These are phyloP conservation scores for Backusella mclennaniae DNA, from an alignment of 192 early-diverging fungal species.

Conservation along the genomic window DNA sequence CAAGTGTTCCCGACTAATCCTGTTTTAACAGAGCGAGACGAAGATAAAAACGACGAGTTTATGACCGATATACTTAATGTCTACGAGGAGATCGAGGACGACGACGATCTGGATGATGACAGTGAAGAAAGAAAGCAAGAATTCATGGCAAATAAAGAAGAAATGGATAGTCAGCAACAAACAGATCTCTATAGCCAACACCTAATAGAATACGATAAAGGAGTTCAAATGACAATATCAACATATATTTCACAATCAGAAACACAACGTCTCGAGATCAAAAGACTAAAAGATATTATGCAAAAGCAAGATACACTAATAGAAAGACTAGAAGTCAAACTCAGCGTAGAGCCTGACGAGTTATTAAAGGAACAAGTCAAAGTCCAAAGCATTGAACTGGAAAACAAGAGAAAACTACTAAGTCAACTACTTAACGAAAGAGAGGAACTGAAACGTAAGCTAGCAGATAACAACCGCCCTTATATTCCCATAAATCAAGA, in stretches of 20 bases:
- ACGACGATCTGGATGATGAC: neutral
- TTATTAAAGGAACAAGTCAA: slow-evolving; percentile 24
- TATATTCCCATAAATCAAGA: slow-evolving; percentile 5
- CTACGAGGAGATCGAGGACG: slow-evolving; percentile 9
- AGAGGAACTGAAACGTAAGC: neutral
- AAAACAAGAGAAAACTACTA: slow-evolving; percentile 26
- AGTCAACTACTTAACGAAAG: slow-evolving; percentile 26
- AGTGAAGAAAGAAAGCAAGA: neutral
- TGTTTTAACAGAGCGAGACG: neutral
- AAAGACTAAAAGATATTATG: slow-evolving; percentile 9
- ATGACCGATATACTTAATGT: slow-evolving; percentile 20
- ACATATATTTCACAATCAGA: slow-evolving; percentile 27
- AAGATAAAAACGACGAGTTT: slow-evolving; percentile 10
- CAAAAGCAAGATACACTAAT: slow-evolving; percentile 30
- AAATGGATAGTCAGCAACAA: neutral
- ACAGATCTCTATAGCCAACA: neutral
- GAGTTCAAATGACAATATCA: slow-evolving; percentile 18
- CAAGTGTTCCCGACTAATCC: neutral
- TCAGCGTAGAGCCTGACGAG: neutral
- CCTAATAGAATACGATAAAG: slow-evolving; percentile 16
- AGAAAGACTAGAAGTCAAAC: slow-evolving; percentile 7
- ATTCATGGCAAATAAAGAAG: neutral
- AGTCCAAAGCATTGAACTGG: slow-evolving; percentile 25
- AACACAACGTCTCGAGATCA: slow-evolving; percentile 14
- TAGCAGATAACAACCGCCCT: neutral